Evolutionary conservation across 164 flowering plant species (phyloP), one percentile per base, ranked within the genome.

Genomic region (Platanus orientalis): DNA sequence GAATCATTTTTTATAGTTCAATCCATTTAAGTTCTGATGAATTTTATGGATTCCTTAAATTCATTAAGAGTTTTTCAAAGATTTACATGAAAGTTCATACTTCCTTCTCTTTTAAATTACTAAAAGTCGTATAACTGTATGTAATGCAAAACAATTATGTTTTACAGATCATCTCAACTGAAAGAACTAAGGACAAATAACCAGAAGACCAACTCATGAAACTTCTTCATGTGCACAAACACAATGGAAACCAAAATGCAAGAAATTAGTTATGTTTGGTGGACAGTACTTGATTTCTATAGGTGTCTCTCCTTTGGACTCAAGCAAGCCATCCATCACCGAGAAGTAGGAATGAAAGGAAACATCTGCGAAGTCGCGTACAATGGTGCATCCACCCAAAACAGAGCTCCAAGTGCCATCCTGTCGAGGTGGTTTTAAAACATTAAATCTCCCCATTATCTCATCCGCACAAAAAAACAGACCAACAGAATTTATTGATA

Each of bases 381-480:
- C 68, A 29, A 66, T 62, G 7, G 65, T 63, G 42, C 70, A 58
- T 17, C 71, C 71, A 21, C 62, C 57, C 48, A 54, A 67, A 27
- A 69, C n/a, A 29, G 65, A 58, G 47, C 49, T 59, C 68, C 68
- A 58, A 19, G 73, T 66, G 13, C 73, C 76, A 73, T 69, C 67
- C 73, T 69, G 25, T 11, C 45, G 24, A 40, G 7, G 24, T 47
- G 11, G 2, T 21, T 51, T 11, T 26, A 42, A 2, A 36, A 13
- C 32, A 20, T 20, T 57, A 19, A 4, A 44, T 26, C 24, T 21
- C 2, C 12, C 13, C 16, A 42, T 55, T 28, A 21, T 20, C 29
- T 26, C 13, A 24, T 28, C 29, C 16, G 19, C 4, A 55, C n/a
- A 26, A 20, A 16, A 23, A 45, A 25, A 59, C 16, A 29, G 5